These are phyloP conservation scores for Bruguiera gymnorhiza DNA, from an alignment of 345 rosid genomes.

Conservation along the genomic window DNA sequence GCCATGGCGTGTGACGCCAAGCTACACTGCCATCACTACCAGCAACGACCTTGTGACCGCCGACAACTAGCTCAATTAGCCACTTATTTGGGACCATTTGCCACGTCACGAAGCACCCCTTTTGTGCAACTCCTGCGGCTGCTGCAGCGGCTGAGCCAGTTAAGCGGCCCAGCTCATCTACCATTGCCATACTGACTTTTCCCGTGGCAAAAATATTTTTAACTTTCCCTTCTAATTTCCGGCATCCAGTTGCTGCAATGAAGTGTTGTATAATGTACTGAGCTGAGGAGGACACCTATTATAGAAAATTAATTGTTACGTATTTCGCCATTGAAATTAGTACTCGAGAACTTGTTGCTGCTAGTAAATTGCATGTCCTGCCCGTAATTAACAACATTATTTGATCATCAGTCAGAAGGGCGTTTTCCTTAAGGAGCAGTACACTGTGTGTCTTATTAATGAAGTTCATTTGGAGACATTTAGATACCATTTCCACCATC, in stretches of 20 bases:
- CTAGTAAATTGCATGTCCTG: no score
- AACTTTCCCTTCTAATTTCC: conserved; percentile 59
- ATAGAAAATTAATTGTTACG: background rate
- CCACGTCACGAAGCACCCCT: conserved; percentile 98
- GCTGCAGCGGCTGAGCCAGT: conserved; percentile 29
- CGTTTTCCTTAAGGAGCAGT: no score
- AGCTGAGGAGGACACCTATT: conserved; percentile 88
- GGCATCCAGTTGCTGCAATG: conserved; percentile 91
- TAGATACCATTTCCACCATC: background rate
- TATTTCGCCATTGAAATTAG: no score
- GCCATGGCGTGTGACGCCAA: conserved; percentile 99
- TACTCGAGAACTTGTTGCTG: no score
- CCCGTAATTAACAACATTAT: no score
- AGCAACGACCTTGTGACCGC: conserved; percentile 75
- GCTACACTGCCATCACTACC: conserved; percentile 81
- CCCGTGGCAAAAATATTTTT: conserved; percentile 82
- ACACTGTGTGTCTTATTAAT: no score
- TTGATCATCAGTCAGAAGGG: no score
- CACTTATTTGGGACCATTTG: conserved; percentile 92
- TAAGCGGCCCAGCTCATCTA: conserved; percentile 50
- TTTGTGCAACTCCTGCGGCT: conserved; percentile 38
- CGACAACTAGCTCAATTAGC: conserved; percentile 80
- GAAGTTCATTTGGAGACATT: no score
- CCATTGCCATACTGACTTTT: conserved; percentile 77
- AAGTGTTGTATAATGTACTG: conserved; percentile 93